Base-by-base conservation (phyloP, 495 filamentous ascomycete species). In the Xylaria nigripes region DNA sequence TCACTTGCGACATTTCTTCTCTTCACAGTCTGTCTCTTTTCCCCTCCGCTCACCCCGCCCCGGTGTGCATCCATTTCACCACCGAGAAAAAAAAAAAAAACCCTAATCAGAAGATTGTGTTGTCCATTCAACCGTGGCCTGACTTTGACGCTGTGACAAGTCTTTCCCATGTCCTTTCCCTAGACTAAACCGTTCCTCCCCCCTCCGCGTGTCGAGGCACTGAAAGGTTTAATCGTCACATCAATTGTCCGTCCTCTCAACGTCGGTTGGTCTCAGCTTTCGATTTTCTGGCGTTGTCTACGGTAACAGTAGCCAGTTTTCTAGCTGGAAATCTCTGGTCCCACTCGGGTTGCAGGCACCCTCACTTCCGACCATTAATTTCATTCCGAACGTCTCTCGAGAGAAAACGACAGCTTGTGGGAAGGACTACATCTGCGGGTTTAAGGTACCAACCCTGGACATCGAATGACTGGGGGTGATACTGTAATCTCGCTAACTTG, bases 331-430 rank as follows among this genome's bases (percentile, higher is more conserved):
- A 69, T 57, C 64, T 61, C 61, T 66, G 65, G 63, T 70, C 63
- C 55, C 56, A 59, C 51, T 56, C 59, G 70, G 76, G 77, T 72
- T 76, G 76, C 76, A 70, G 76, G 76, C 75, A 72, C 76, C 75
- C 76, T 63, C 65, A 51, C 54, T 62, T 61, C 61, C 57, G 27
- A 48, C 32, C 46, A 18, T 36, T 22, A 21, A 22, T 36, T 29
- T n/a, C 49, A 7, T 18, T 34, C 44, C 42, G 47, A 57, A n/a
- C 55, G 36, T 12, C 19, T 53, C 43, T 40, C 18, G 8, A 50
- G 16, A 50, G 16, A 24, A 18, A 15, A 36, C 43, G 16, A 3
- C 43, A 23, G 27, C 30, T 4, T 30, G 25, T 41, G 12, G 29
- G n/a, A 47, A 46, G 23, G 8, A 23, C 25, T 48, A 23, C 23